Percentiles rank a stretch among this genome's conserved stretches.
Conservation (phyloP, 768 basidiomycete species). For the Chalciporus chontae region DNA sequence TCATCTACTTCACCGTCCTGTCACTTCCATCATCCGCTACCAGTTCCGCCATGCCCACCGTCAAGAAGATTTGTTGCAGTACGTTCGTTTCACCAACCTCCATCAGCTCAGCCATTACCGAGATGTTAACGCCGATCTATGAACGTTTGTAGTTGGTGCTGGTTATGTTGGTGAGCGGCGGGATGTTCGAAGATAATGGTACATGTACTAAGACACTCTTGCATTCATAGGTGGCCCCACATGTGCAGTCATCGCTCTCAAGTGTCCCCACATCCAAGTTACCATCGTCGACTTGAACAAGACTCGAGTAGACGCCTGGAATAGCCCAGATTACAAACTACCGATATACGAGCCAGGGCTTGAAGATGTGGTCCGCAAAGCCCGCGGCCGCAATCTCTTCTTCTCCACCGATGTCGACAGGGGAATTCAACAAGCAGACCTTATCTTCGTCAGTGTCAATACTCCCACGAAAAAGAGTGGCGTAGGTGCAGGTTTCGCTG, state of each 20-base stretch:
- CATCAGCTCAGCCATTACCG: background rate
- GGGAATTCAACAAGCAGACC: conserved; percentile 90
- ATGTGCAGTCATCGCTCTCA: conserved; percentile 90
- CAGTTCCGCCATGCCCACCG: conserved; percentile 38
- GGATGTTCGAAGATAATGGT: conserved; percentile 1
- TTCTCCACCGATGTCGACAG: conserved; percentile 95
- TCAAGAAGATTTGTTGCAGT: conserved; percentile 89
- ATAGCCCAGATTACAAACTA: conserved; percentile 74
- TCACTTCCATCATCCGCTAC: background rate
- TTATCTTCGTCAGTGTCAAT: conserved; percentile 98
- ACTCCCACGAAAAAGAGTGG: conserved; percentile 98
- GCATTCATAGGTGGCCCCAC: conserved; percentile 77
- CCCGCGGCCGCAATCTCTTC: conserved; percentile 93
- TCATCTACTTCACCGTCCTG: background rate
- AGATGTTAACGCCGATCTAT: conserved; percentile 7
- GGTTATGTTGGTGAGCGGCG: conserved; percentile 82
- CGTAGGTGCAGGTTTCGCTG: conserved; percentile 96
- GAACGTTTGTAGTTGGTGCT: conserved; percentile 60
- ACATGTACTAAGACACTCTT: conserved; percentile 13
- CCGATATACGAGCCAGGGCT: conserved; percentile 99
- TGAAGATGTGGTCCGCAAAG: conserved; percentile 81
- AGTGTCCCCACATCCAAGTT: conserved; percentile 89
- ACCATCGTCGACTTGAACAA: conserved; percentile 99
- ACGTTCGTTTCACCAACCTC: conserved; percentile 33
- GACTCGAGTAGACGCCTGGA: conserved; percentile 95